Percentiles rank a stretch among this genome's conserved stretches.
Conservation (phyloP, 192 early-diverging fungal genomes). For the Coemansia sp. region DNA sequence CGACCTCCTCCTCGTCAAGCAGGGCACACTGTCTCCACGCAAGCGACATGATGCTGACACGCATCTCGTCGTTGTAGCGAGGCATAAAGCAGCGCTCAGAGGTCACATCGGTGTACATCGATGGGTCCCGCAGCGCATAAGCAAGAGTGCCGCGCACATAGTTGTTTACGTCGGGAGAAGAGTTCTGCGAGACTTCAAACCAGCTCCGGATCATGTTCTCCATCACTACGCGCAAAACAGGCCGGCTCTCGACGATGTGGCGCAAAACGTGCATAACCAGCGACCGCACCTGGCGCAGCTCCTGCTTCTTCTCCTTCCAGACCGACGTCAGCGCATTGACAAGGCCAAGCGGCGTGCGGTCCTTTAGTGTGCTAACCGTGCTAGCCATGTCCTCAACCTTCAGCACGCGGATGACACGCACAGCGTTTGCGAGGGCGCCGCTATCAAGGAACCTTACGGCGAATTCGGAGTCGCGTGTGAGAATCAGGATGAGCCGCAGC, state of each 20-base stretch:
- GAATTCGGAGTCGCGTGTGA: conserved; percentile 65
- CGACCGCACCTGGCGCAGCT: conserved; percentile 73
- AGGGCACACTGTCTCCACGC: conserved; percentile 47
- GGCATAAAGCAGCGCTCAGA: conserved; percentile 62
- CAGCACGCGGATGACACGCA: conserved; percentile 30
- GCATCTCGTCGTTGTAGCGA: conserved; percentile 60
- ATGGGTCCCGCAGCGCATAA: conserved; percentile 60
- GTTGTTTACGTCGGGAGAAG: conserved; percentile 62
- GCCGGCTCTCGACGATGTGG: conserved; percentile 75
- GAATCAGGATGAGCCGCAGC: conserved; percentile 74
- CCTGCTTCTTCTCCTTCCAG: conserved; percentile 56
- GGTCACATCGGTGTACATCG: conserved; percentile 63
- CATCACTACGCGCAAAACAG: conserved; percentile 63
- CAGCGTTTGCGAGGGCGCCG: conserved; percentile 55
- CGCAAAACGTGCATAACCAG: conserved; percentile 84
- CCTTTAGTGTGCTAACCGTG: conserved; percentile 21
- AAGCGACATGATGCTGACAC: conserved; percentile 58
- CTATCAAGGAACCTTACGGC: conserved; percentile 66
- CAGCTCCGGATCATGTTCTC: conserved; percentile 71
- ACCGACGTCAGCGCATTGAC: conserved; percentile 59
- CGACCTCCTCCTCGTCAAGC: conserved; percentile 41
- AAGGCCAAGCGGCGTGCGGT: conserved; percentile 33
- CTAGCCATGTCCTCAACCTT: conserved; percentile 12
- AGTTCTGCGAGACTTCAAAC: conserved; percentile 66
- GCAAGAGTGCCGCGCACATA: conserved; percentile 63